A percentile compares a stretch with the other conserved stretches of the same genome.
phyloP scores from a whole-genome alignment of 2,329 filamentous ascomycete species.

The Cercospora sojina region DNA sequence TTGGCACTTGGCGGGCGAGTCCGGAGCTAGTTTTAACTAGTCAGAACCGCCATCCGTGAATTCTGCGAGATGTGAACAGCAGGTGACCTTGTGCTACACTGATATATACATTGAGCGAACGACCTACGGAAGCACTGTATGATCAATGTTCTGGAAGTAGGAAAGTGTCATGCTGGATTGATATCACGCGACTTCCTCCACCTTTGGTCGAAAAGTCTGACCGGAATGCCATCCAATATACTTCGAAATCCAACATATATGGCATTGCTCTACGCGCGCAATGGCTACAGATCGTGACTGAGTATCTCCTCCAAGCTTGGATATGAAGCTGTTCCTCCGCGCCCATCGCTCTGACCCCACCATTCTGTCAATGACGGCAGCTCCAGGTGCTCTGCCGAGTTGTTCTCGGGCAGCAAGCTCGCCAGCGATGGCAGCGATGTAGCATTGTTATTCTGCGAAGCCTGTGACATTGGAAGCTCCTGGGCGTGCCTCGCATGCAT shows the following conservation, averaged over 20 bases:
- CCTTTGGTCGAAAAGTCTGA: not conserved
- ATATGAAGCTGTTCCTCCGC: not conserved
- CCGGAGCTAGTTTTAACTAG: not conserved
- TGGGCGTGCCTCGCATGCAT: constrained; percentile 26
- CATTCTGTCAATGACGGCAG: constrained; percentile 33
- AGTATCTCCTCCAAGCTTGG: constrained; percentile 18
- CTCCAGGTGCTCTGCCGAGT: constrained; percentile 31
- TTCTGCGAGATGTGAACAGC: not conserved
- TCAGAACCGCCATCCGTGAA: not conserved
- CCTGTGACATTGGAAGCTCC: constrained; percentile 5
- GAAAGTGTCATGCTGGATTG: not conserved
- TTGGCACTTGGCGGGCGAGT: not conserved
- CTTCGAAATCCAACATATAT: not conserved
- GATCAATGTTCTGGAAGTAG: not conserved
- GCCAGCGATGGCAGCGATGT: constrained; percentile 21
- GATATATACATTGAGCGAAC: not conserved
- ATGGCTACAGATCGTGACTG: constrained; percentile 14
- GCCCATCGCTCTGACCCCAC: constrained; percentile 18
- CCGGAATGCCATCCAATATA: not conserved
- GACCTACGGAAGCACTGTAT: not conserved
- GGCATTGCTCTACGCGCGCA: not conserved
- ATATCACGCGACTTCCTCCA: not conserved
- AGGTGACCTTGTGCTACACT: not conserved
- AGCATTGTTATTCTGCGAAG: constrained; percentile 5
- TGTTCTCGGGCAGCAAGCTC: constrained; percentile 18